Percentiles rank a stretch among this genome's conserved stretches.
These are phyloP conservation scores for Vitis hybrid DNA, from an alignment of 177 flowering plant species.

Conservation along the genomic window DNA sequence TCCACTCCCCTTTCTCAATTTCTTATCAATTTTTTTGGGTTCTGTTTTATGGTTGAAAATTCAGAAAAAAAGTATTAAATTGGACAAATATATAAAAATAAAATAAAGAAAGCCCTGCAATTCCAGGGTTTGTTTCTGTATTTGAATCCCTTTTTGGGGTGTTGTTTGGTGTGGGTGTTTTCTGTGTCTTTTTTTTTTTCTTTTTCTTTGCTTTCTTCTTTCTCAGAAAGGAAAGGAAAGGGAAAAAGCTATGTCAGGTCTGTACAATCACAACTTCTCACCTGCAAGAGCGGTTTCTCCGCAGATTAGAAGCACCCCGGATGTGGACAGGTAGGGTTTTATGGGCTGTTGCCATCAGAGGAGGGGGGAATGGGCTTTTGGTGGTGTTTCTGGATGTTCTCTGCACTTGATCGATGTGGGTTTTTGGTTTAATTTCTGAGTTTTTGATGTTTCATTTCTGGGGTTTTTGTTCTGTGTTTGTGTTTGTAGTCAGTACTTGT, in stretches of 20 bases:
- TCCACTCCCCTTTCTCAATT: too few relatives aligned
- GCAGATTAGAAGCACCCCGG: conserved; percentile 77
- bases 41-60: too few relatives aligned
- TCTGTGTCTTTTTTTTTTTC: background rate
- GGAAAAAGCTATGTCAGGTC: conserved; percentile 62
- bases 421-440: conserved; percentile 17
- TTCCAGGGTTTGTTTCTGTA: too few relatives aligned
- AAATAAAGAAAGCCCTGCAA: too few relatives aligned
- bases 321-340: conserved; percentile 58
- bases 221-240: background rate
- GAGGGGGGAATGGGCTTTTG: too few relatives aligned
- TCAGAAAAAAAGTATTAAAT: too few relatives aligned
- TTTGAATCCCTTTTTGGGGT: too few relatives aligned
- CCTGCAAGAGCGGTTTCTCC: conserved; percentile 92
- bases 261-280: conserved; percentile 80
- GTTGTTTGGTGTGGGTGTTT: too few relatives aligned
- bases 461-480: background rate
- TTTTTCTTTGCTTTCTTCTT: background rate
- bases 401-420: conserved; percentile 7
- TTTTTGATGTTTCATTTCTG: conserved; percentile 5
- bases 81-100: too few relatives aligned
- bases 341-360: background rate
- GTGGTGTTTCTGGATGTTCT: too few relatives aligned
- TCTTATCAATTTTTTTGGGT: too few relatives aligned
- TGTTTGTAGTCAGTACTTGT: conserved; percentile 73